These are phyloP conservation scores for Karstenula rhodostoma DNA, from an alignment of 2,329 filamentous ascomycete species.

Conservation along the genomic window DNA sequence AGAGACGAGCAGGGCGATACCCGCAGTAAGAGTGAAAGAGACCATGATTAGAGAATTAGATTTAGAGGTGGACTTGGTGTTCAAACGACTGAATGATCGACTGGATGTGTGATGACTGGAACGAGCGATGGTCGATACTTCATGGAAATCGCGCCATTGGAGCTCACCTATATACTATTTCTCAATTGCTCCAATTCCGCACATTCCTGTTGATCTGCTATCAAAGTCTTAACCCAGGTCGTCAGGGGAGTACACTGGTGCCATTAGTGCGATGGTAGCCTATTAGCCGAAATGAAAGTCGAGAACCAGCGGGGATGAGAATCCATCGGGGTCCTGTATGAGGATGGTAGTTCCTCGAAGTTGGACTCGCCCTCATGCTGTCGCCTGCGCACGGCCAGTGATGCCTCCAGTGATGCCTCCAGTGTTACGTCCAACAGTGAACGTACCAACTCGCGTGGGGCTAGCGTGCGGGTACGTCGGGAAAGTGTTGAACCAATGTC, in stretches of 20 bases:
- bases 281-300: constrained; percentile 7
- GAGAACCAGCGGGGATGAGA: constrained; percentile 4
- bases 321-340: background rate
- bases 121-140: constrained; percentile 10
- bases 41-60: constrained; percentile 25
- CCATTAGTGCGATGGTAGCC: background rate
- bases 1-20: constrained; percentile 26
- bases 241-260: background rate
- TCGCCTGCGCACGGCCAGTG: constrained; percentile 12
- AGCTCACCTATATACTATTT: constrained; percentile 1
- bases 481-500: too few species aligned
- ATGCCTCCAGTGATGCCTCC: background rate
- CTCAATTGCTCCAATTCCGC: background rate
- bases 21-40: constrained; percentile 22
- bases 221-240: background rate
- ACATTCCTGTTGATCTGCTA: background rate
- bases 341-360: background rate
- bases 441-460: background rate
- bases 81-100: constrained; percentile 18
- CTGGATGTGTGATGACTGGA: background rate
- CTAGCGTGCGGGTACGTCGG: background rate
- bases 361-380: background rate
- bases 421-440: background rate
- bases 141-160: background rate
- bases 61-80: background rate